phyloP scores from a whole-genome alignment of 768 basidiomycete species.

The Strobilomyces dryophilus region DNA sequence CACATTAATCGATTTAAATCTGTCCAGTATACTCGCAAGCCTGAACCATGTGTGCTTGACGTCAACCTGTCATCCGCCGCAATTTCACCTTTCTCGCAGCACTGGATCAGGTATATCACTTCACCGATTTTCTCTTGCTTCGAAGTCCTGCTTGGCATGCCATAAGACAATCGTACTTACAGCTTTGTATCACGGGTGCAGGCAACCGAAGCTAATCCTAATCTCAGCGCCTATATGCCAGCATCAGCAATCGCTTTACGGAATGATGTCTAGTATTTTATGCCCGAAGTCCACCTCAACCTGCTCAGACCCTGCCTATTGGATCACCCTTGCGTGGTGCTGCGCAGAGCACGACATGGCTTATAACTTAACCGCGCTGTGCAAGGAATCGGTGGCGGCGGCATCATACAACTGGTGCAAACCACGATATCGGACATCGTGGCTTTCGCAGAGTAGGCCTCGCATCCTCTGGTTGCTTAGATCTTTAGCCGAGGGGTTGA shows the following conservation, averaged over 20 bases:
- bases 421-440: conserved; percentile 41
- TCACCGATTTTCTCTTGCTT: not conserved
- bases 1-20: no score
- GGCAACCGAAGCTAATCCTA: not conserved
- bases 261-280: conserved; percentile 42
- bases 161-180: conserved; percentile 44
- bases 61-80: no score
- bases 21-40: no score
- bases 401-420: conserved; percentile 34
- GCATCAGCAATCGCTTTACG: conserved; percentile 43
- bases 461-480: not conserved
- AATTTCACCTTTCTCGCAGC: conserved; percentile 43
- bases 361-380: conserved; percentile 37
- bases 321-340: conserved; percentile 41
- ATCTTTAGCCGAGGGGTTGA: conserved; percentile 34
- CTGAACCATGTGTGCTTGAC: no score
- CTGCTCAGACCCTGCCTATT: conserved; percentile 4
- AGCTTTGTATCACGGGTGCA: conserved; percentile 27
- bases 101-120: conserved; percentile 38
- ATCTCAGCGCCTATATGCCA: conserved; percentile 43
- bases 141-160: not conserved
- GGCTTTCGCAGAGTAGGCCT: conserved; percentile 28
- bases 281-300: conserved; percentile 16
- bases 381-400: conserved; percentile 43
- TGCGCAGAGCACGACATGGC: conserved; percentile 42